These are phyloP conservation scores for Cryphonectria naterciae DNA, from an alignment of 2,329 filamentous ascomycete genomes.

Conservation along the genomic window DNA sequence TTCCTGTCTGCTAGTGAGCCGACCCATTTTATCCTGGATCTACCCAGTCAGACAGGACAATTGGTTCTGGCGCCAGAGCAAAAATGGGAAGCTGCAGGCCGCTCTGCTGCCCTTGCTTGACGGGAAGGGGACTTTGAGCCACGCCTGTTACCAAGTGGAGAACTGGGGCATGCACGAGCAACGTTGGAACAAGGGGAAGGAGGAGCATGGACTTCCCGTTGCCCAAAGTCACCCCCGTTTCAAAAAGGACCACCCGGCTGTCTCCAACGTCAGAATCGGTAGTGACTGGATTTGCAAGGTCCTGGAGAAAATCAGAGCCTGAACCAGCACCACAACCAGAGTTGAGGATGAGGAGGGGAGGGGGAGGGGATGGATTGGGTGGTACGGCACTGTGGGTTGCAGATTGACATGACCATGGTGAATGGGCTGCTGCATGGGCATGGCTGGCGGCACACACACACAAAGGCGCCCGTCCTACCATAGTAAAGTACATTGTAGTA, in stretches of 20 bases:
- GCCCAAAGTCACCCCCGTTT: background rate
- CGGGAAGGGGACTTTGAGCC: slow-evolving; percentile 10
- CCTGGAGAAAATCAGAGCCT: background rate
- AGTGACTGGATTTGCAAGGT: background rate
- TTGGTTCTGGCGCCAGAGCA: background rate
- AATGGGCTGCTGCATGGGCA: background rate
- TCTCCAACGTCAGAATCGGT: background rate
- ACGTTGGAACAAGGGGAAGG: slow-evolving; percentile 5
- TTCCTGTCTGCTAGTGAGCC: slow-evolving; percentile 16
- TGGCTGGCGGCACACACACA: background rate
- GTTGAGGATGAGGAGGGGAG: background rate
- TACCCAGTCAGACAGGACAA: slow-evolving; percentile 1
- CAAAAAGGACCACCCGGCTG: background rate
- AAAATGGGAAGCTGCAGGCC: slow-evolving; percentile 4
- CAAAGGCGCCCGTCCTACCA: background rate
- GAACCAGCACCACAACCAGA: background rate
- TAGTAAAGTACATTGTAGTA: background rate
- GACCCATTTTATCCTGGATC: background rate
- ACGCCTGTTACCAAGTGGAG: slow-evolving; percentile 7
- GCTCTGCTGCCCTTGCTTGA: slow-evolving; percentile 3
- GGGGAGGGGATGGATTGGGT: background rate
- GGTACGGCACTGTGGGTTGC: background rate
- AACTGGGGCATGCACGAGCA: background rate
- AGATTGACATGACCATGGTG: background rate
- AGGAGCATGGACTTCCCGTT: slow-evolving; percentile 8